Conservation (phyloP, 2,329 filamentous ascomycete species). For the Monilinia vaccinii-corymbosi region DNA sequence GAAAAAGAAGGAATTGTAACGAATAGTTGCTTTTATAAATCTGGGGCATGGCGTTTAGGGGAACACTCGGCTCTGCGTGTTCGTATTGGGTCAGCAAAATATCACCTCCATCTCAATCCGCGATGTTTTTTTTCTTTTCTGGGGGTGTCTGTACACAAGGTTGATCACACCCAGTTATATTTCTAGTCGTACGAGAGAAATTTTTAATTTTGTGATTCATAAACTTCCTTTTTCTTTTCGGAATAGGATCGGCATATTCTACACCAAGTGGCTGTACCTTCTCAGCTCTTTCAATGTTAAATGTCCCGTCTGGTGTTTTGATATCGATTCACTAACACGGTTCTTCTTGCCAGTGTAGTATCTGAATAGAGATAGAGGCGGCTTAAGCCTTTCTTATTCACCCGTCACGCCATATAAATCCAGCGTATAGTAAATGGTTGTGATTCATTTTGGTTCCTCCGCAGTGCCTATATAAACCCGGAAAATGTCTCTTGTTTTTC, state of each 20-base stretch:
- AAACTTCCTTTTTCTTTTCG: background rate
- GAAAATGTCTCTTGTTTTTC: constrained; percentile 9
- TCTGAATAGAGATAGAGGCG: background rate
- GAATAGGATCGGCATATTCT: background rate
- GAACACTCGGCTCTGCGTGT: constrained; percentile 3
- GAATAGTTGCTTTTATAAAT: background rate
- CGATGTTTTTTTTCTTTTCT: background rate
- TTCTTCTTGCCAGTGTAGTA: background rate
- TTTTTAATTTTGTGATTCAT: background rate
- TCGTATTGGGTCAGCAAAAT: background rate
- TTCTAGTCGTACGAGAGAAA: background rate
- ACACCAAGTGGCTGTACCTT: constrained; percentile 2
- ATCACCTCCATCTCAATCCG: background rate
- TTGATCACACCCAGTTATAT: background rate
- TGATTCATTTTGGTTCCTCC: background rate
- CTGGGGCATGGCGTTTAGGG: constrained; percentile 10
- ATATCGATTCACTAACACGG: background rate
- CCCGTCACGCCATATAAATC: background rate
- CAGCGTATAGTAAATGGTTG: background rate
- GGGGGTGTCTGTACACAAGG: background rate
- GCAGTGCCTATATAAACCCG: background rate
- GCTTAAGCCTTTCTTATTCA: background rate
- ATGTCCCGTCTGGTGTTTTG: background rate
- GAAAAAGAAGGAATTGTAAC: constrained; percentile 19
- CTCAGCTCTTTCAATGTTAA: background rate